phyloP scores from a whole-genome alignment of 2,329 filamentous ascomycete genomes.

The Zymoseptoria brevis region DNA sequence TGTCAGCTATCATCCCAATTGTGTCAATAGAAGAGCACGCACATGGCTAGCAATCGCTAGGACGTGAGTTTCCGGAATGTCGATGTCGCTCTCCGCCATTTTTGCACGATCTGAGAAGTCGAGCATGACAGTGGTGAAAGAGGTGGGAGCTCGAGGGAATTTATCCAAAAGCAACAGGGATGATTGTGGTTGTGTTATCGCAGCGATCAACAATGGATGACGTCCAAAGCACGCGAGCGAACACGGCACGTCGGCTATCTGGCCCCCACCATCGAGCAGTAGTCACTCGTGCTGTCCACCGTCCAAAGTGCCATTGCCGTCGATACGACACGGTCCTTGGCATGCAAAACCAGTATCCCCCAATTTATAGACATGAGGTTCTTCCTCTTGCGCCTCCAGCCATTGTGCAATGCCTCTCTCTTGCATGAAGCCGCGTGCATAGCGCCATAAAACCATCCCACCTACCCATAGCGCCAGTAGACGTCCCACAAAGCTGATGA shows the following conservation, averaged over 20 bases:
- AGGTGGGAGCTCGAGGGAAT: background rate
- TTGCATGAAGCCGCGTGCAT: background rate
- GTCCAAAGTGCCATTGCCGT: no score
- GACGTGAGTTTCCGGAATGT: slow-evolving; percentile 58
- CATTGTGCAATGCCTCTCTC: background rate
- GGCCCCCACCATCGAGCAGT: background rate
- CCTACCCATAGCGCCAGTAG: background rate
- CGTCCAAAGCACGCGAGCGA: background rate
- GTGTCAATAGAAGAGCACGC: slow-evolving; percentile 40
- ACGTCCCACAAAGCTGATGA: background rate
- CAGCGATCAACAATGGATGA: background rate
- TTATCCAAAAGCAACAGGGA: background rate
- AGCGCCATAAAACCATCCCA: background rate
- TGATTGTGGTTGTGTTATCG: background rate
- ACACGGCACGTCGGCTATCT: background rate
- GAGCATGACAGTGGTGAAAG: background rate
- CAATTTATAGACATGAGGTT: background rate
- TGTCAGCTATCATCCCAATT: slow-evolving; percentile 20
- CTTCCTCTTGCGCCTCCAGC: background rate
- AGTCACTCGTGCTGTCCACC: background rate
- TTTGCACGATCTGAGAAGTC: background rate
- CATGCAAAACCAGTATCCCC: background rate
- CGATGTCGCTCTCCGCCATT: slow-evolving; percentile 13
- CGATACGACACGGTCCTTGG: background rate
- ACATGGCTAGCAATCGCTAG: slow-evolving; percentile 94